phyloP scores from a whole-genome alignment of 257 asterid species.

The Parsonsia alboflavescens region DNA sequence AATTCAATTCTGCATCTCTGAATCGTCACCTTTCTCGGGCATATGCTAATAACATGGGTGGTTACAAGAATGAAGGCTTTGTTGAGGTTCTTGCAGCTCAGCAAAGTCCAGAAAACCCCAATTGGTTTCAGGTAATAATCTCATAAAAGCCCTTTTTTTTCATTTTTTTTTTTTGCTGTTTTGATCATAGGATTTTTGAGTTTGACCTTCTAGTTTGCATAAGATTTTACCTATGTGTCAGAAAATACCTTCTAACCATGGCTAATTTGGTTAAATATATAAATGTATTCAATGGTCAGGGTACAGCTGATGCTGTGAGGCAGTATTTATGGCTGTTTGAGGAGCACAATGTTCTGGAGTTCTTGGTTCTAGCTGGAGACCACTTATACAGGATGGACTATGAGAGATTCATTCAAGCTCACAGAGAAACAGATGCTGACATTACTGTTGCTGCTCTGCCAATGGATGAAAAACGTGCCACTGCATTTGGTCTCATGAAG shows the following conservation, averaged over 20 bases:
- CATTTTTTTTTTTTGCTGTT: too few relatives aligned
- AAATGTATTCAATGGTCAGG: conserved; percentile 36
- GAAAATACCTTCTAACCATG: background rate
- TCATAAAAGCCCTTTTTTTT: background rate
- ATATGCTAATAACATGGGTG: conserved; percentile 87
- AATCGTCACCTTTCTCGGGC: conserved; percentile 95
- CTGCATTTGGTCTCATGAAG: conserved; percentile 93
- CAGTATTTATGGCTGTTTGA: conserved; percentile 89
- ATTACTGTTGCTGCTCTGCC: conserved; percentile 96
- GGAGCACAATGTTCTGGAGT: conserved; percentile 84
- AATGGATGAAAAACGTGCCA: conserved; percentile 94
- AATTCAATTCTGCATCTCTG: conserved; percentile 92
- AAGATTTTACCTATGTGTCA: background rate
- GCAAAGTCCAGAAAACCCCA: conserved; percentile 95
- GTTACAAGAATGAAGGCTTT: conserved; percentile 85
- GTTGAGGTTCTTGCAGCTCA: conserved; percentile 99
- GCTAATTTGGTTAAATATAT: background rate
- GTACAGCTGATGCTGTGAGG: conserved; percentile 98
- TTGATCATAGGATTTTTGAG: too few relatives aligned
- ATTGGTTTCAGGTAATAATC: conserved; percentile 79
- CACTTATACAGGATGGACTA: conserved; percentile 94
- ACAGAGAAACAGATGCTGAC: conserved; percentile 97
- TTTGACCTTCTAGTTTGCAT: background rate
- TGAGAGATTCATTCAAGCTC: conserved; percentile 92
- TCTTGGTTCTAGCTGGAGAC: conserved; percentile 88